phyloP scores from a whole-genome alignment of 2,329 filamentous ascomycete species.

The Xylaria sp. region DNA sequence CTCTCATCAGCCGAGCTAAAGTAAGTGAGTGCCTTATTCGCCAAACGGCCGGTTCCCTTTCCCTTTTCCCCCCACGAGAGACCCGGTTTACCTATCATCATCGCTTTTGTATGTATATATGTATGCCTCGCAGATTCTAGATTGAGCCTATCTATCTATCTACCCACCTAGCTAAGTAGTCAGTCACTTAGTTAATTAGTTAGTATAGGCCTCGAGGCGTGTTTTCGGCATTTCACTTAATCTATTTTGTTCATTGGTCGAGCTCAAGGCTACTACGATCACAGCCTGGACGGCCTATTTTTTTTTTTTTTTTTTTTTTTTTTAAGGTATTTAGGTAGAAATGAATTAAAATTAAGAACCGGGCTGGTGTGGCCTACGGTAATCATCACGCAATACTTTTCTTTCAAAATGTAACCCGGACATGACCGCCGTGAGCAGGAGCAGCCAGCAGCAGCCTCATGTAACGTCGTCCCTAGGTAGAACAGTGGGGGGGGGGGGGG shows the following conservation, averaged over 20 bases:
- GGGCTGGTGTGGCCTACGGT: neutral
- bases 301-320: too few species aligned
- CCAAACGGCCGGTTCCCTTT: neutral
- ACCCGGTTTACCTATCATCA: neutral
- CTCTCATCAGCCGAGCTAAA: neutral
- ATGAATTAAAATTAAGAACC: neutral
- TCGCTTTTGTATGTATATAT: neutral
- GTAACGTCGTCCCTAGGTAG: conserved; percentile 30
- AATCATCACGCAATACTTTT: conserved; percentile 12
- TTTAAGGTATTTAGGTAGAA: too few species aligned
- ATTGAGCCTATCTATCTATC: neutral
- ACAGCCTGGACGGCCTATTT: neutral
- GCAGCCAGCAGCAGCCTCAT: conserved; percentile 36
- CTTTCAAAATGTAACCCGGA: neutral
- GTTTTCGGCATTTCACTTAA: neutral
- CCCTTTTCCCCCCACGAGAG: neutral
- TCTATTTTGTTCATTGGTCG: neutral
- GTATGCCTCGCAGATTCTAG: conserved; percentile 3
- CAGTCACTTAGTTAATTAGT: neutral
- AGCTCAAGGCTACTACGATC: neutral
- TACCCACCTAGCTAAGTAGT: neutral
- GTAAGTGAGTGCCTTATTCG: neutral
- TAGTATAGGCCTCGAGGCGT: conserved; percentile 21
- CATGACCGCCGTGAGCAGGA: conserved; percentile 25
- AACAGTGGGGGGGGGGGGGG: too few species aligned